Evolutionary conservation across 176 grass and related monocot species (phyloP), one percentile per base, ranked within the genome.

Genomic region (Secale cereale): DNA sequence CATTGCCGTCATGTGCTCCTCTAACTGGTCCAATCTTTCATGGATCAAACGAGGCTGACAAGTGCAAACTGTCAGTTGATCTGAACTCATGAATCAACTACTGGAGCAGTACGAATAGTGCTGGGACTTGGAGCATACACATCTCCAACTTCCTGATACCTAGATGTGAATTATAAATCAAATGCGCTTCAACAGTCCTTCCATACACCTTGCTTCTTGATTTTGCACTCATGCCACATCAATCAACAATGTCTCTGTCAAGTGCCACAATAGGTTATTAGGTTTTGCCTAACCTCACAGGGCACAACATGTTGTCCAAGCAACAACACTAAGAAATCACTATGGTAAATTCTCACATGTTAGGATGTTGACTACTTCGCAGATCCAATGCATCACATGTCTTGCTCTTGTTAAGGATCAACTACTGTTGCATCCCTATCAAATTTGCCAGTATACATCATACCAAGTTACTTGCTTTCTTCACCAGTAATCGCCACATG

Each of bases 401-500:
- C 10, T 26, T 63, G 17, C 28, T 60, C 39, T 50, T 69, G 22
- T 63, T 30, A 7, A 50, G 37, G 36, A 71, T 62, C 30, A 27
- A 39, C 43, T n/a, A 45, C 1, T 29, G 48, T 37, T 81, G 77
- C 50, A 77, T 35, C 8, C 52, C 29, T 72, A 26, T 14, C 22
- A 37, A 70, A 66, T n/a, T 13, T 83, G 13, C 16, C 45, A 48
- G 70, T 59, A 8, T 61, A 82, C 46, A 76, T 20, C 33, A 61
- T 2, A 64, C 9, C 28, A 22, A 73, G 54, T 46, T 75, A 65
- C 36, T 4, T 8, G 19, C 19, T 45, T 57, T 86, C 14, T 91
- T 94, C 69, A 94, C 92, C 89, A 94, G 67, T 94, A 94, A 94
- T 89, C 92, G 6, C 85, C 82, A 9, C 92, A 94, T 41, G 89